Base-by-base conservation (phyloP, 75 land plant genomes). In the Cryptomeria japonica region DNA sequence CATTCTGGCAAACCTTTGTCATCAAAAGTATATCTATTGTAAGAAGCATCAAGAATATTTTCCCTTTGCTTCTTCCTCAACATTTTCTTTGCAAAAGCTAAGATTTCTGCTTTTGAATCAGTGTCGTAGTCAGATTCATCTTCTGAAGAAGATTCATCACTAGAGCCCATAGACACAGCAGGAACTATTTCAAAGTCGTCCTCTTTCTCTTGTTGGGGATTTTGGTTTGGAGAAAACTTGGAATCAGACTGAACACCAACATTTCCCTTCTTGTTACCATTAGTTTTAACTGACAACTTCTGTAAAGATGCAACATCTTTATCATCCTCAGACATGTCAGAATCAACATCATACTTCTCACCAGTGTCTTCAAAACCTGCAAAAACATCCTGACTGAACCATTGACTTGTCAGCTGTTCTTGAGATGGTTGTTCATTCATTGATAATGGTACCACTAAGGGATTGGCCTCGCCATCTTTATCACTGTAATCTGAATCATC, bases 61-160 rank as follows among this genome's bases (percentile, higher is more conserved):
- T 97, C 99, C 88, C 99, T 90, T 80, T 92, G 93, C 90, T 95
- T 98, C 89, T 97, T 98, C 89, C 94, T 90, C 56, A 97, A 90
- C 99, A 98, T 98, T 88, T 95, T 97, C 92, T 97, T 98, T 49
- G 97, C 99, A 88, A 89, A 95, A 49, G 99, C 99, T 87, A 98
- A 87, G 61, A 97, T 93, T 85, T 98, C 97, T 47, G 99, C 96
- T 89, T 95, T 98, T 22, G 90, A 87, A 82, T 95, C 90, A 44
- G 84, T 86, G 90, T 96, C 95, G 53, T 92, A 88, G 38, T 92
- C 91, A 18, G 91, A 93, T 4, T 94, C 96, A 44, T 94, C 96
- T 47, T 88, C 92, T 31, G 94, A 92, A 25, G 95, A 93, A 11
- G 92, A 92, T 13, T 91, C 92, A 83, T 95, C 96, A 89, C 93